Percentiles rank a stretch among this genome's conserved stretches.
Conservation (phyloP, 1,139 yeast species). For the Scheffersomyces quercinus region DNA sequence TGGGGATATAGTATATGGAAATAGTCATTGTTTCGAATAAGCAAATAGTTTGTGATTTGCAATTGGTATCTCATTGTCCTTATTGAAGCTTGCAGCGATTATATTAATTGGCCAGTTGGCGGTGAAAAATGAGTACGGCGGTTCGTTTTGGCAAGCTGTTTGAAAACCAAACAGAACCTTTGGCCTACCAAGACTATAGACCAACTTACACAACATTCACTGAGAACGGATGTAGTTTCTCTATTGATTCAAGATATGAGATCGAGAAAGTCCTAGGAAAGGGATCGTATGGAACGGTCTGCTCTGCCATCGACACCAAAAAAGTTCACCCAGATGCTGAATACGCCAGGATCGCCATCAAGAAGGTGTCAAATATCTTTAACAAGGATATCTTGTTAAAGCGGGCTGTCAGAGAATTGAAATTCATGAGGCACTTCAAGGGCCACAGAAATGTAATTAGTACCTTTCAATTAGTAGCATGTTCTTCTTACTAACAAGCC, state of each 20-base stretch:
- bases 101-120: no score
- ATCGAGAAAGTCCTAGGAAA: conserved; percentile 70
- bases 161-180: no score
- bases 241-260: conserved; percentile 64
- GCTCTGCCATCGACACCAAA: conserved; percentile 69
- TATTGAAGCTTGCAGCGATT: no score
- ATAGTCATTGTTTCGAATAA: no score
- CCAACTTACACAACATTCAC: conserved; percentile 4
- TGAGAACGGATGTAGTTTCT: conserved; percentile 49
- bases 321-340: conserved; percentile 14
- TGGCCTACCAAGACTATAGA: neutral
- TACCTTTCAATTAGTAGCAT: neutral
- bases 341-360: conserved; percentile 59
- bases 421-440: conserved; percentile 72
- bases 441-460: conserved; percentile 70
- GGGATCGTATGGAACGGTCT: conserved; percentile 90
- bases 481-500: conserved; percentile 3
- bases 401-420: conserved; percentile 77
- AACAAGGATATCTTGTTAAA: conserved; percentile 62
- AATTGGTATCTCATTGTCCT: no score
- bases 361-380: conserved; percentile 72
- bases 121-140: no score
- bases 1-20: no score
- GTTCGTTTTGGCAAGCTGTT: no score
- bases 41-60: no score